phyloP scores from a whole-genome alignment of 2,329 filamentous ascomycete species.

The Verruconis gallopava region DNA sequence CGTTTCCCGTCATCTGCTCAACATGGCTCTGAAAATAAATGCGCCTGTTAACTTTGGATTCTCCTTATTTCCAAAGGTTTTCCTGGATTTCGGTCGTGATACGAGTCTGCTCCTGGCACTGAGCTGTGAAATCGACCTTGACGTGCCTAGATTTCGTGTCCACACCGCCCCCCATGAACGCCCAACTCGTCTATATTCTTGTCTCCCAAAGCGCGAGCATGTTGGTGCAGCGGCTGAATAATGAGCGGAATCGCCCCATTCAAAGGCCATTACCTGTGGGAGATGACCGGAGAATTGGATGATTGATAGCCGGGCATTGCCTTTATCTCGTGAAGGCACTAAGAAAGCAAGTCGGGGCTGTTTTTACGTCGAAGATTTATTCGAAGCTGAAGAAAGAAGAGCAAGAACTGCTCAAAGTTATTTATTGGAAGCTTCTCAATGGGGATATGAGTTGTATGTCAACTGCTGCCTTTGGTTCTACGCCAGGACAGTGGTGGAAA shows the following conservation, averaged over 20 bases:
- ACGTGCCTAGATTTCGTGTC: not conserved
- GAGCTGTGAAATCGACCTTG: not conserved
- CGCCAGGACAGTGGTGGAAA: too few relatives aligned
- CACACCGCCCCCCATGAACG: not conserved
- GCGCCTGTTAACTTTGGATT: not conserved
- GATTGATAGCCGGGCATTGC: not conserved
- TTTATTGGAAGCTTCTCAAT: not conserved
- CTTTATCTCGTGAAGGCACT: not conserved
- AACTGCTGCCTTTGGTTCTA: too few relatives aligned
- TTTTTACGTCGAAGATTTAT: not conserved
- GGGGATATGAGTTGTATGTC: too few relatives aligned
- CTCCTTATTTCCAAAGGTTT: not conserved
- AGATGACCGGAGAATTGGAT: not conserved
- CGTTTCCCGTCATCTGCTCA: not conserved
- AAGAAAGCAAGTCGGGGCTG: not conserved
- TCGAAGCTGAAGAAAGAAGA: not conserved
- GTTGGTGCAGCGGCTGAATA: not conserved
- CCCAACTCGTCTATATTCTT: not conserved
- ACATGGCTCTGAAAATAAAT: not conserved
- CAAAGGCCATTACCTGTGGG: not conserved
- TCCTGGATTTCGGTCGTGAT: not conserved
- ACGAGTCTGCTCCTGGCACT: not conserved
- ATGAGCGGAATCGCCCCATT: not conserved
- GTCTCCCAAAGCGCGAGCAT: not conserved
- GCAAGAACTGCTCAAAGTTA: not conserved